phyloP scores from a whole-genome alignment of 139 green algal species.

The Picochlorum sp. region DNA sequence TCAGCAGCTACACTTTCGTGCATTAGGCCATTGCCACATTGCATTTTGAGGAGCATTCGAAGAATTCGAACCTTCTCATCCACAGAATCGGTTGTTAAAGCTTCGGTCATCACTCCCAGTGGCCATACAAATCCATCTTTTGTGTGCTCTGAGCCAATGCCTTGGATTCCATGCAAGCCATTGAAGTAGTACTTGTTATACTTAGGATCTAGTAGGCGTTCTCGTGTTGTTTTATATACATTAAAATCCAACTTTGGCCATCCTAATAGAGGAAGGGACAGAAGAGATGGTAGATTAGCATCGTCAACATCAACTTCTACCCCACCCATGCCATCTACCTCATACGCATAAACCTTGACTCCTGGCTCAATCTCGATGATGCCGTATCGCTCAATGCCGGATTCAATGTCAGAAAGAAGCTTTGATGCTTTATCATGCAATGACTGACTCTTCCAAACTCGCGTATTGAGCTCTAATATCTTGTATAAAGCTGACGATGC shows the following conservation, averaged over 20 bases:
- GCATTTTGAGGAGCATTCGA: constrained; percentile 19
- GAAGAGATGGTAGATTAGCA: constrained; percentile 49
- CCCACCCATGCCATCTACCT: constrained; percentile 44
- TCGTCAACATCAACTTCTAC: constrained; percentile 38
- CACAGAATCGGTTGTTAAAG: background rate
- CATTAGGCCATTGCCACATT: constrained; percentile 42
- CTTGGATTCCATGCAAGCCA: constrained; percentile 19
- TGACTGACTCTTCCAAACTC: constrained; percentile 21
- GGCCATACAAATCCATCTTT: constrained; percentile 28
- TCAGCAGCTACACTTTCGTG: constrained; percentile 30
- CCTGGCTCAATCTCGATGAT: constrained; percentile 9
- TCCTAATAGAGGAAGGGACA: constrained; percentile 48
- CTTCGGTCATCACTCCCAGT: constrained; percentile 16
- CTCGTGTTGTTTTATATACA: constrained; percentile 20
- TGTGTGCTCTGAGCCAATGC: constrained; percentile 45
- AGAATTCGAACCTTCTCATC: constrained; percentile 10
- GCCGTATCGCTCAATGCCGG: constrained; percentile 30
- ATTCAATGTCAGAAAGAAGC: constrained; percentile 22
- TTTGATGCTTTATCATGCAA: constrained; percentile 1
- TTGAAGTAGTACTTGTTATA: constrained; percentile 31
- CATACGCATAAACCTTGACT: constrained; percentile 39
- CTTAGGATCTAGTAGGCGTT: constrained; percentile 19
- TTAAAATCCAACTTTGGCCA: constrained; percentile 24
- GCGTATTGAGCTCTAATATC: constrained; percentile 29
- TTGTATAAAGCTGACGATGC: constrained; percentile 32